Conservation (phyloP, 2,329 filamentous ascomycete genomes). For the Aspergillus sp. region DNA sequence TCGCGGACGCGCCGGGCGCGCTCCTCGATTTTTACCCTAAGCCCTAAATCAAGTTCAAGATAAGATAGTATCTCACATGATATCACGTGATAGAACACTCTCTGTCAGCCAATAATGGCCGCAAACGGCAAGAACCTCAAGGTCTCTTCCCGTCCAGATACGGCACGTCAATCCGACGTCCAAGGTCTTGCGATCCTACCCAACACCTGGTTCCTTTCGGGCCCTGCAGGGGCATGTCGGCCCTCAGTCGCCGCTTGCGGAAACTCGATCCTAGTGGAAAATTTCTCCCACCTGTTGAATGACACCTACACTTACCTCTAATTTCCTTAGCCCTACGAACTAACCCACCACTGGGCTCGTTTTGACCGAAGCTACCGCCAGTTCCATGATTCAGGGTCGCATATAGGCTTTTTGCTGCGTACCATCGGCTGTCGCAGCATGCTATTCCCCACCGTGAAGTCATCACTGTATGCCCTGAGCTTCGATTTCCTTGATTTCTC, state of each 20-base stretch:
- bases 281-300: constrained; percentile 2
- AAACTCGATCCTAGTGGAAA: neutral
- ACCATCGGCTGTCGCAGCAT: neutral
- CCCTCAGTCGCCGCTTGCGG: constrained; percentile 5
- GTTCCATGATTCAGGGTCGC: neutral
- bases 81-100: neutral
- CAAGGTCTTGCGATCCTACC: neutral
- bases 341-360: neutral
- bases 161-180: neutral
- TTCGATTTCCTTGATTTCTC: neutral
- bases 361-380: neutral
- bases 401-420: neutral
- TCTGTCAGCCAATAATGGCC: constrained; percentile 9
- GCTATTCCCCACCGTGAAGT: neutral
- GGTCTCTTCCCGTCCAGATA: too few relatives aligned
- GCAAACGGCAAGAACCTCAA: constrained; percentile 10
- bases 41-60: constrained; percentile 15
- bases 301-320: constrained; percentile 16
- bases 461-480: neutral
- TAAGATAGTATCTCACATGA: neutral
- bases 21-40: constrained; percentile 13
- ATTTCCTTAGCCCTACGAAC: neutral
- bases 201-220: constrained; percentile 2
- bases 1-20: constrained; percentile 25
- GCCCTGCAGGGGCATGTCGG: constrained; percentile 8